These are phyloP conservation scores for Rutstroemia sp. DNA, from an alignment of 2,329 filamentous ascomycete species.

Conservation along the genomic window DNA sequence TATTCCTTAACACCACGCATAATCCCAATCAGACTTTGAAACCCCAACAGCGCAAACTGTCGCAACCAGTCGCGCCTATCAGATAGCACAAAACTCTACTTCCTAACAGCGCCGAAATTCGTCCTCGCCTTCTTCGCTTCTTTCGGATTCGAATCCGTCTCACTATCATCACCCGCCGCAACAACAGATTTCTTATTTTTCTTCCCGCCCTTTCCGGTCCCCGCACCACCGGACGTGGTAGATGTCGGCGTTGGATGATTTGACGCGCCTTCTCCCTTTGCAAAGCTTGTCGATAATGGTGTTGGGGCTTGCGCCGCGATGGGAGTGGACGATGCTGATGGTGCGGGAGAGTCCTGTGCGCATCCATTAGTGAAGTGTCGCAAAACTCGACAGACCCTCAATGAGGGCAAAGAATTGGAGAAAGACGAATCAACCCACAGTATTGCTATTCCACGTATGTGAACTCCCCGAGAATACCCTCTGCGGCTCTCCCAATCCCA, in stretches of 20 bases:
- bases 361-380: not conserved
- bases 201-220: constrained; percentile 21
- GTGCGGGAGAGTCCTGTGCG: constrained; percentile 24
- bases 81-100: constrained; percentile 12
- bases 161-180: constrained; percentile 45
- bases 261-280: constrained; percentile 37
- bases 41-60: not conserved
- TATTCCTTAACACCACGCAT: not conserved
- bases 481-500: constrained; percentile 49
- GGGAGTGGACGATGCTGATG: constrained; percentile 26
- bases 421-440: constrained; percentile 25
- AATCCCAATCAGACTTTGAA: not conserved
- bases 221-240: constrained; percentile 33
- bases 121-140: constrained; percentile 32
- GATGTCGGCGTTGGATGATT: constrained; percentile 50
- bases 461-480: constrained; percentile 56
- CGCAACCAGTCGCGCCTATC: not conserved
- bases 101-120: constrained; percentile 26
- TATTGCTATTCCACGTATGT: constrained; percentile 49
- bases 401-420: not conserved
- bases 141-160: constrained; percentile 47
- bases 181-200: constrained; percentile 46
- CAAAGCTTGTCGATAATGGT: constrained; percentile 47
- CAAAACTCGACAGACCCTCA: too few relatives aligned
- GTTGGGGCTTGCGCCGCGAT: constrained; percentile 42